phyloP scores from a whole-genome alignment of 164 flowering plant genomes.

The Annona squamosa region DNA sequence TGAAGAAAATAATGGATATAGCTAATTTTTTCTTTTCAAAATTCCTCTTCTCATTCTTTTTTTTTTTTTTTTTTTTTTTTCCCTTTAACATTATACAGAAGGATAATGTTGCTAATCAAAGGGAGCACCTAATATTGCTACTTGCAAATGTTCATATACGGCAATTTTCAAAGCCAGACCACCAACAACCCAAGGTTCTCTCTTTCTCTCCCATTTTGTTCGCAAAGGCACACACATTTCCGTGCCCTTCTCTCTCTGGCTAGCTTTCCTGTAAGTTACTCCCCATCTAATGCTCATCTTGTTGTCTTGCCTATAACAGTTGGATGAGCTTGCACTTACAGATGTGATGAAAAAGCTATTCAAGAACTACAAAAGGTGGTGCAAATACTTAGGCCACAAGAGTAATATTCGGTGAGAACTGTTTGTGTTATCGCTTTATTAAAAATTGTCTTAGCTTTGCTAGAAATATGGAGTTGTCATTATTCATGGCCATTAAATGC shows the following conservation, averaged over 20 bases:
- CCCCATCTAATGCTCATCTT: neutral
- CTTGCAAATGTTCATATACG: conserved; percentile 97
- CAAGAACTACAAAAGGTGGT: conserved; percentile 96
- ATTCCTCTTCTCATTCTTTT: neutral
- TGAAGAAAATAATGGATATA: conserved; percentile 10
- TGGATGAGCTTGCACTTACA: conserved; percentile 88
- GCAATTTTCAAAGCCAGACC: conserved; percentile 80
- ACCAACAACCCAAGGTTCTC: conserved; percentile 80
- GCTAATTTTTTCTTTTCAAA: neutral
- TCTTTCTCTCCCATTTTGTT: neutral
- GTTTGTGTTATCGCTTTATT: too few relatives aligned
- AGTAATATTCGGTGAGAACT: conserved; percentile 88
- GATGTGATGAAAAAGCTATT: conserved; percentile 98
- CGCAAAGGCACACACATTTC: too few relatives aligned
- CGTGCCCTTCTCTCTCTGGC: too few relatives aligned
- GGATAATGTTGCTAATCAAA: conserved; percentile 94
- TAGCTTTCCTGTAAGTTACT: too few relatives aligned
- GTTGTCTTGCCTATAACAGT: conserved; percentile 26
- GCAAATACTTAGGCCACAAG: conserved; percentile 86
- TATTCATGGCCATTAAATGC: neutral
- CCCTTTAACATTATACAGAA: conserved; percentile 43
- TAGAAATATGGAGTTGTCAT: neutral
- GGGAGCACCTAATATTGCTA: conserved; percentile 92
- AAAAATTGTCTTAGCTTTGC: neutral
- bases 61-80: neutral